These are phyloP conservation scores for Ogataea ganodermae DNA, from an alignment of 805 yeast genomes.

Conservation along the genomic window DNA sequence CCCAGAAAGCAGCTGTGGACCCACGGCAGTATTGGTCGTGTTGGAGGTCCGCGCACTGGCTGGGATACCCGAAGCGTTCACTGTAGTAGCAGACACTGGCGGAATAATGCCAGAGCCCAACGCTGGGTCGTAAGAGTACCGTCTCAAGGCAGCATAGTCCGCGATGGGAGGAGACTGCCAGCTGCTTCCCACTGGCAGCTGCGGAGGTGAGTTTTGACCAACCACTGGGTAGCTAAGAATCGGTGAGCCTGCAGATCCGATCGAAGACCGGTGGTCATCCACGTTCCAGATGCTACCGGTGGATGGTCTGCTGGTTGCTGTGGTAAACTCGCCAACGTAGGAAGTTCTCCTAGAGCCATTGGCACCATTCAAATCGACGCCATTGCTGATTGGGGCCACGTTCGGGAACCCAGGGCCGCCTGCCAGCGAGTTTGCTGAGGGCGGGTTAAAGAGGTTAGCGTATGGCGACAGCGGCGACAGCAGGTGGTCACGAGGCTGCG, in stretches of 20 bases:
- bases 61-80: conserved; percentile 3
- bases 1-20: conserved; percentile 12
- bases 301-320: conserved; percentile 20
- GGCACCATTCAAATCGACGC: background rate
- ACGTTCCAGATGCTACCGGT: conserved; percentile 22
- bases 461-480: conserved; percentile 25
- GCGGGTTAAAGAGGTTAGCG: conserved; percentile 17
- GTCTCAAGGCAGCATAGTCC: conserved; percentile 26
- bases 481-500: conserved; percentile 15
- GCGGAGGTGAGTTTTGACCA: conserved; percentile 19
- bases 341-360: conserved; percentile 23
- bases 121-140: conserved; percentile 30
- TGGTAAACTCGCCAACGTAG: conserved; percentile 24
- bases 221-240: conserved; percentile 17
- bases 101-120: conserved; percentile 15
- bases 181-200: conserved; percentile 12
- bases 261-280: conserved; percentile 25
- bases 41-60: conserved; percentile 1
- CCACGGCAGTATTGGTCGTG: conserved; percentile 1
- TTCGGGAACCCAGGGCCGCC: conserved; percentile 3
- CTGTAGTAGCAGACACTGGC: conserved; percentile 9
- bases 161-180: conserved; percentile 31
- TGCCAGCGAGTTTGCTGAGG: conserved; percentile 7
- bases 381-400: conserved; percentile 8
- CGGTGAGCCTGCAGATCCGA: conserved; percentile 31